These are phyloP conservation scores for Lablab purpureus DNA, from an alignment of 306 rosid species.

Conservation along the genomic window DNA sequence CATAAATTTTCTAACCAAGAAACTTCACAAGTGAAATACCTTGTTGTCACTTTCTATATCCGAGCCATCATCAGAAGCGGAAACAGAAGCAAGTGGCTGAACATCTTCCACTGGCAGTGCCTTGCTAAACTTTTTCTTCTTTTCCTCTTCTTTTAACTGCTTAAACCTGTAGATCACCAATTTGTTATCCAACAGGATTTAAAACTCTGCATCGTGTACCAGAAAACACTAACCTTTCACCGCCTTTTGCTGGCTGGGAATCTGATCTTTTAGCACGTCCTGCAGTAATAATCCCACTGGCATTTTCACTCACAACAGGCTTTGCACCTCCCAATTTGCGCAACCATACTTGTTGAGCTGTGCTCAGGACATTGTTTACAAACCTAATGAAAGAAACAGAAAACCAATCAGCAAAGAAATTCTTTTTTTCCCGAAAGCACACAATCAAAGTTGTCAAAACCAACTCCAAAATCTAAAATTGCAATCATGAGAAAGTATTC, in stretches of 20 bases:
- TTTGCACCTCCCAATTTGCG: slow-evolving; percentile 97
- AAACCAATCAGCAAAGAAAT: slow-evolving; percentile 25
- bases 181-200: slow-evolving; percentile 30
- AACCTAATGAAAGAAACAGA: slow-evolving; percentile 64
- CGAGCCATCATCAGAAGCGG: slow-evolving; percentile 63
- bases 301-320: slow-evolving; percentile 79
- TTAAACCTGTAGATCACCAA: slow-evolving; percentile 66
- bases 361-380: slow-evolving; percentile 91
- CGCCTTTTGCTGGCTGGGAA: slow-evolving; percentile 64
- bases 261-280: slow-evolving; percentile 92
- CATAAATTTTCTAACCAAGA: slow-evolving; percentile 6
- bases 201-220: slow-evolving; percentile 29
- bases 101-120: slow-evolving; percentile 67
- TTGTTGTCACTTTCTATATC: slow-evolving; percentile 63
- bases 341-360: slow-evolving; percentile 98
- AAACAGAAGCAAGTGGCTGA: slow-evolving; percentile 64
- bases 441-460: slow-evolving; percentile 1
- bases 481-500: slow-evolving; percentile 23
- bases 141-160: slow-evolving; percentile 77
- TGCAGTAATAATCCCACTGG: slow-evolving; percentile 92
- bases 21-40: slow-evolving; percentile 56
- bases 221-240: slow-evolving; percentile 76
- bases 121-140: slow-evolving; percentile 59
- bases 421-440: slow-evolving; percentile 1
- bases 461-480: slow-evolving; percentile 16